phyloP scores from a whole-genome alignment of 139 green algal genomes.

The Edaphochlamys debaryana region DNA sequence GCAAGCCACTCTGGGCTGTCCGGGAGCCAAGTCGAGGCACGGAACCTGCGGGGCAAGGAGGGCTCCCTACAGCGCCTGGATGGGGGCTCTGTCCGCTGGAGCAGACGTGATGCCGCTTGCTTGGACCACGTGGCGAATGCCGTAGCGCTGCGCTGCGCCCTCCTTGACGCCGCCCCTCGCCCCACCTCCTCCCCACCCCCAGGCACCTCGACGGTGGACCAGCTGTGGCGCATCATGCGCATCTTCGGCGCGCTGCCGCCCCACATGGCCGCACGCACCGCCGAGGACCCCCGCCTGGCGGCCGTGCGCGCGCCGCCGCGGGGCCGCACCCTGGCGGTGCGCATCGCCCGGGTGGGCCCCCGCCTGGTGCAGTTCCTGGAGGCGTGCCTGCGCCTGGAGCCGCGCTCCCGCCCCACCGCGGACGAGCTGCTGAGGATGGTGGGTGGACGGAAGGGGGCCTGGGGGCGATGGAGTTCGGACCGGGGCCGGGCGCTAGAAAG shows the following conservation, averaged over 20 bases:
- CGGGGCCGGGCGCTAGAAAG: no score
- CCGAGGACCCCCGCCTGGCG: not conserved
- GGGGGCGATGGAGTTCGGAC: no score
- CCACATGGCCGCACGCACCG: not conserved
- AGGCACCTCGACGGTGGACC: conserved; percentile 32
- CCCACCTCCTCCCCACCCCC: not conserved
- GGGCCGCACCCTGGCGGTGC: conserved; percentile 1
- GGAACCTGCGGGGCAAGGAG: no score
- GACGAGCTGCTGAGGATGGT: conserved; percentile 14
- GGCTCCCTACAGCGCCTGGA: no score
- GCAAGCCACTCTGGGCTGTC: no score
- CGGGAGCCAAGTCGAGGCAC: no score
- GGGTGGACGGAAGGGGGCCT: no score
- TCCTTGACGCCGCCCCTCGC: no score
- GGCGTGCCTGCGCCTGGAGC: conserved; percentile 15
- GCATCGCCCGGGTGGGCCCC: not conserved
- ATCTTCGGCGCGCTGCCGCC: conserved; percentile 4
- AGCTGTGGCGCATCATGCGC: conserved; percentile 41
- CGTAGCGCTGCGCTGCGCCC: no score
- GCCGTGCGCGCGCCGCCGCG: conserved; percentile 1
- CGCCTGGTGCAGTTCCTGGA: conserved; percentile 32
- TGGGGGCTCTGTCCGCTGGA: no score
- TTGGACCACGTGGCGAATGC: no score
- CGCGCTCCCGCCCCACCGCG: not conserved
- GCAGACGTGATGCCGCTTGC: no score